phyloP scores from a whole-genome alignment of 495 filamentous ascomycete genomes.

The Zalerion maritima region DNA sequence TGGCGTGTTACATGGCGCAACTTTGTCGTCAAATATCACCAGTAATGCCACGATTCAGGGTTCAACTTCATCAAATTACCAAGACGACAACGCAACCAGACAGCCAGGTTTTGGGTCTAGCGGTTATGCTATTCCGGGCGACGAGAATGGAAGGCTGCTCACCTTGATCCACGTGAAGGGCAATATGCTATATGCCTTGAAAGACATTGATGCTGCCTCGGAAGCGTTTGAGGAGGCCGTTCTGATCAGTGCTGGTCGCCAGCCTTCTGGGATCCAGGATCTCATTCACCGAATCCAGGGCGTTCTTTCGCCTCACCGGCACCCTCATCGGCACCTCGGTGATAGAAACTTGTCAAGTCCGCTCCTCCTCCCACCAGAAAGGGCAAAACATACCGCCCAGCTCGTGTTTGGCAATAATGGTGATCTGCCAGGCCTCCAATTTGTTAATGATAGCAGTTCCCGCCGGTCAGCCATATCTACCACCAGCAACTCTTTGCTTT shows the following conservation, averaged over 20 bases:
- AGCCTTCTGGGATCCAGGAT: constrained; percentile 55
- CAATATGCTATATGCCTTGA: constrained; percentile 90
- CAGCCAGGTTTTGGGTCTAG: constrained; percentile 62
- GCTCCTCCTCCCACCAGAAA: constrained; percentile 68
- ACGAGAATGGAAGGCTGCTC: constrained; percentile 86
- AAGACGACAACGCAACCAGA: constrained; percentile 31
- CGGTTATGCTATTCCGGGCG: constrained; percentile 72
- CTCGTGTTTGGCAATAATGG: constrained; percentile 67
- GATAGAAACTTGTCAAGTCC: constrained; percentile 19
- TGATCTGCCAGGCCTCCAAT: constrained; percentile 68
- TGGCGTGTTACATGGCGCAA: constrained; percentile 3
- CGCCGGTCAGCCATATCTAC: constrained; percentile 77
- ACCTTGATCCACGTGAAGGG: constrained; percentile 91
- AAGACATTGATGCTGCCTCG: constrained; percentile 70
- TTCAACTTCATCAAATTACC: constrained; percentile 12
- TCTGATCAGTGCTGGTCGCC: constrained; percentile 66
- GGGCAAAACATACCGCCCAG: constrained; percentile 68
- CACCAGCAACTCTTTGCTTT: constrained; percentile 89
- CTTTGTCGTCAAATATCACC: constrained; percentile 8
- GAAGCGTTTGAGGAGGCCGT: constrained; percentile 93
- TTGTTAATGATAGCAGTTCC: constrained; percentile 56
- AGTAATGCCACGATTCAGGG: constrained; percentile 11
- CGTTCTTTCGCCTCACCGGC: constrained; percentile 39
- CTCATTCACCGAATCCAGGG: constrained; percentile 70
- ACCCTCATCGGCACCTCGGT: constrained; percentile 26